Evolutionary conservation across 1,139 yeast genomes (phyloP), one percentile per base, ranked within the genome.

Genomic region (Saccharomyces hybrid): DNA sequence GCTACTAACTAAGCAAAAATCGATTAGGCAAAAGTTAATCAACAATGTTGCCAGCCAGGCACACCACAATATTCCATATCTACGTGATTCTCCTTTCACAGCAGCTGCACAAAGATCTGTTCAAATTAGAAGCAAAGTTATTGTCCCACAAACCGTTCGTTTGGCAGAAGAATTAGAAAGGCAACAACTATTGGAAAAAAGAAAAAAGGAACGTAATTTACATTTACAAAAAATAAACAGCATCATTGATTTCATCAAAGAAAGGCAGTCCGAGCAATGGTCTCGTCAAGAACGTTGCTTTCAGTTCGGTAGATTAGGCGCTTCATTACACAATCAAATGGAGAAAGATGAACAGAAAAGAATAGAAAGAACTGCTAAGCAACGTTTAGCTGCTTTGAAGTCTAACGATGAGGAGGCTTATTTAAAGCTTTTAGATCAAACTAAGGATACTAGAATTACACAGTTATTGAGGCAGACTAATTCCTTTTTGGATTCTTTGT

Each of bases 361-460:
- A 64, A 73, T 88, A 54, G 99, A 95, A 71, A 83, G 84, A 66
- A 91, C 90, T 47, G 98, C 99, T 46, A 93, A 89, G 70, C 97
- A 91, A 70, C 95, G 99, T 83, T 82, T 93, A 71, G 96, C 88
- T 71, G 98, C 98, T 28, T 83, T 93, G 77, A 87, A 89, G 69
- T 87, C 96, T 31, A 93, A 93, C 72, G 99, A 93, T 74, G 99
- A 93, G 71, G 99, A 93, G 71, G 98, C 99, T 0, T 93, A 93
- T 72, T 79, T 93, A 72, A 91, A 91, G 70, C 79, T 93, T 66
- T 82, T 93, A 68, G 98, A 91, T 68, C 96, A 93, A 73, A 91
- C 99, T 20, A 93, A 93, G 73, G 99, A 93, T 73, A 91, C 96
- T 23, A 87, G 99, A 78, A 91, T 93, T 66, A 93, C 99, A 1